These are phyloP conservation scores for Rhinocladiella mackenziei DNA, from an alignment of 2,329 filamentous ascomycete species.

Conservation along the genomic window DNA sequence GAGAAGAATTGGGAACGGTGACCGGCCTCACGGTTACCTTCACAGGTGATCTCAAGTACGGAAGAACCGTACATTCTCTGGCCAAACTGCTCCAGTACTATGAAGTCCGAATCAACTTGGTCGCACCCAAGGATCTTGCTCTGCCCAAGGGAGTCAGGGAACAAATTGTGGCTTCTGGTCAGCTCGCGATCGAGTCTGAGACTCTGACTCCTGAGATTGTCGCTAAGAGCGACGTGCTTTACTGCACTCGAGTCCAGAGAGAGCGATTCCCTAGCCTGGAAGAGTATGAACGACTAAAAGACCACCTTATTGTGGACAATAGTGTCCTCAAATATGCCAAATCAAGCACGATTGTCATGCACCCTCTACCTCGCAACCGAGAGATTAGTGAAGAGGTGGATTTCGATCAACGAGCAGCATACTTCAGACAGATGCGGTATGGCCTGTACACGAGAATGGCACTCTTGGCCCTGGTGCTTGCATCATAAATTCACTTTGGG, in stretches of 20 bases:
- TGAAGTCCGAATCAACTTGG: slow-evolving; percentile 88
- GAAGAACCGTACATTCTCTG: slow-evolving; percentile 90
- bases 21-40: slow-evolving; percentile 96
- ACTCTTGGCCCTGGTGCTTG: slow-evolving; percentile 88
- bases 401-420: slow-evolving; percentile 92
- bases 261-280: slow-evolving; percentile 81
- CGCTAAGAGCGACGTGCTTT: slow-evolving; percentile 81
- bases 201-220: slow-evolving; percentile 83
- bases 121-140: slow-evolving; percentile 72
- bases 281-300: slow-evolving; percentile 83
- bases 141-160: slow-evolving; percentile 73
- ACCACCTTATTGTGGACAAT: slow-evolving; percentile 86
- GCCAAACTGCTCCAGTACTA: slow-evolving; percentile 94
- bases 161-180: slow-evolving; percentile 67
- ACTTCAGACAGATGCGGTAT: slow-evolving; percentile 98
- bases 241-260: slow-evolving; percentile 95
- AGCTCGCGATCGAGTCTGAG: slow-evolving; percentile 71
- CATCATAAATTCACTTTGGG: slow-evolving; percentile 26
- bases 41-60: slow-evolving; percentile 86
- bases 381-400: slow-evolving; percentile 96
- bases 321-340: slow-evolving; percentile 86
- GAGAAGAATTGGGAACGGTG: slow-evolving; percentile 93
- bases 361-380: slow-evolving; percentile 87
- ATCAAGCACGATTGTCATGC: slow-evolving; percentile 88
- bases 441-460: slow-evolving; percentile 98